Evolutionary conservation across 2,329 filamentous ascomycete genomes (phyloP), one percentile per base, ranked within the genome.

Genomic region (Calycina marina): DNA sequence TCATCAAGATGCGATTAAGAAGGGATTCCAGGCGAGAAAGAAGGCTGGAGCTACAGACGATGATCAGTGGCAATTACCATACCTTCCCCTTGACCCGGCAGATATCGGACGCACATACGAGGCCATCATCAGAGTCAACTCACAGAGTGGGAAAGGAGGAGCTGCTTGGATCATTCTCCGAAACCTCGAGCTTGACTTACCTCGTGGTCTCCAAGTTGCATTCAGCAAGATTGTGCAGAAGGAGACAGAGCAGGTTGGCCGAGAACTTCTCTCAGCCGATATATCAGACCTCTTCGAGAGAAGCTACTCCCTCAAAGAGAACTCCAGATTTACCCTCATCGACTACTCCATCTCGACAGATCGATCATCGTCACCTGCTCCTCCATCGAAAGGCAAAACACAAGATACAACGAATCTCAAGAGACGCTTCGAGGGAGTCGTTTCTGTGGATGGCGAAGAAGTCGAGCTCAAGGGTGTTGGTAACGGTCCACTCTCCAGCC

Each of bases 51-150:
- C 67, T 28, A 61, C 58, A 4, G 61, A 68, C 50, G 72, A 88
- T 35, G 72, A 76, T 49, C 62, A 60, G 25, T 96, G 88, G 88
- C 63, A 81, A 46, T 68, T 94, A 24, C 88, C 88, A 0, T 96
- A 96, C 53, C 76, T 96, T 30, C 88, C 88, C 9, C 69, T 96
- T 47, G 88, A 96, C 51, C 88, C 88, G 4, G 69, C 80, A 50
- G 88, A 96, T 51, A 93, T 96, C 42, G 88, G 88, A 31, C 76
- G 88, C 36, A 94, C 77, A n/a, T 96, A 96, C 69, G 86, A 96
- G 59, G 88, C 88, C 37, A 80, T 96, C 52, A 96, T 96, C 53
- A 81, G 88, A 38, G 88, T 96, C 69, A 98, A 96, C 65, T 93
- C 83, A 12, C 88, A 96, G 56, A 83, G 75, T 47, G 88, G 88